Base-by-base conservation (phyloP, 108 stramenopile species). In the Skeletonema grethae region DNA sequence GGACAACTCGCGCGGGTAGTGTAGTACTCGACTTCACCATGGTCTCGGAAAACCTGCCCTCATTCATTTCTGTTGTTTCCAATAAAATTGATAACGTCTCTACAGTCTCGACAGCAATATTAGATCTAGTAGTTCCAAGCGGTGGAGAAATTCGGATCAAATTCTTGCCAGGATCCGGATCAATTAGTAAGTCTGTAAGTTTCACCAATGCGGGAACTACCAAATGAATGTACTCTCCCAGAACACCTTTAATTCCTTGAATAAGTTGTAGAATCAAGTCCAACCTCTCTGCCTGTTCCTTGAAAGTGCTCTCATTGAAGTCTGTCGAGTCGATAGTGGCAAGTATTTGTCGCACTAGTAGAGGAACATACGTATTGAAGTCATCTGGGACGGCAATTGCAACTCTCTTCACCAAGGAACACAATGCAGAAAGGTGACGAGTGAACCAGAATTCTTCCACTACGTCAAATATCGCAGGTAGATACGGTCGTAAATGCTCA, bases 371-470 rank as follows among this genome's bases (percentile, higher is more conserved):
- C 16, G 82, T 67, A 61, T 70, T 61, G 64, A 97, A 94, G 22
- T 96, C 96, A 67, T 96, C 93, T 5, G 92, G 93, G 15, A 96
- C 77, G 39, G 90, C 85, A 9, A 73, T 56, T 43, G 98, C 95
- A 67, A 97, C 83, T 68, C 89, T 84, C 45, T 95, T 86, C 12
- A 97, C 78, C 55, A 97, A 72, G 8, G 76, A 83, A 56, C 98
- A 87, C 24, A 97, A 81, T 20, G 95, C 90, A 45, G 87, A 86
- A 29, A 97, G 79, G 73, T 99, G 96, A 34, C 88, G 82, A 10
- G 88, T 85, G 29, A 77, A 65, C 98, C 98, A 99, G 67, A 95
- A 96, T 43, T 91, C 83, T 45, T 85, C 86, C 6, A 97, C 85
- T 9, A 97, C 82, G 34, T 94, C 88, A 70, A 98, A 96, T 58